Evolutionary conservation across 2,329 filamentous ascomycete genomes (phyloP), one percentile per base, ranked within the genome.

Genomic region (Sporothrix dimorphospora): DNA sequence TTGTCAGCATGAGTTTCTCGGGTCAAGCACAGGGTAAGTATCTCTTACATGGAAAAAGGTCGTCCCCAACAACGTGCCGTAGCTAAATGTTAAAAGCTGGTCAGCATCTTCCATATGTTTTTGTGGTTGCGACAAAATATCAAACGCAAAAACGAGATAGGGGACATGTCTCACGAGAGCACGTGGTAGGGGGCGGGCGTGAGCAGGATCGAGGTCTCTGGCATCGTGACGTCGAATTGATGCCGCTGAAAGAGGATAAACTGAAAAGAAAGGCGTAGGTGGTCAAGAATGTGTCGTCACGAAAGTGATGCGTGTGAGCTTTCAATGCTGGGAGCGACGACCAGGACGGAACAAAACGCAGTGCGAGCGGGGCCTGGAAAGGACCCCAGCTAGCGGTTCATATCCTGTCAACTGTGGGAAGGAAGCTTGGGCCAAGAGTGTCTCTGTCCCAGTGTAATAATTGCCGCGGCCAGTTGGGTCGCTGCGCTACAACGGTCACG

Each of bases 31-130:
- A 34, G 34, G 68, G 49, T 14, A n/a, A 24, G 45, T 21, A 49
- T 16, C 53, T 63, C 77, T 65, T 82, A 92, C 91, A 80, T 98
- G 94, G 82, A 94, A 98, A 80, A 97, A 87, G 51, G 94, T 92
- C 38, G 91, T 91, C 75, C 96, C 96, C 16, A 98, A 85, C 67
- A 98, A 88, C 24, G 93, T 94, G 76, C 94, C 94, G 82, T 97
- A 97, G 79, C 93, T 96, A 76, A 7, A 47, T 57, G 75, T 9
- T 7, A 5, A 8, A 68, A 7, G 21, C 21, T 4, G 19, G 70
- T 72, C n/a, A 70, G 73, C 69, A 30, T 30, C 7, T 14, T 47
- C 34, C 42, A n/a, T 27, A 19, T n/a, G 59, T 47, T 19, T 40
- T 30, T 49, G 11, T 14, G n/a, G 6, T 42, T 11, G 63, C 27